Conservation (phyloP, 306 rosid species). For the Quercus mongolica region DNA sequence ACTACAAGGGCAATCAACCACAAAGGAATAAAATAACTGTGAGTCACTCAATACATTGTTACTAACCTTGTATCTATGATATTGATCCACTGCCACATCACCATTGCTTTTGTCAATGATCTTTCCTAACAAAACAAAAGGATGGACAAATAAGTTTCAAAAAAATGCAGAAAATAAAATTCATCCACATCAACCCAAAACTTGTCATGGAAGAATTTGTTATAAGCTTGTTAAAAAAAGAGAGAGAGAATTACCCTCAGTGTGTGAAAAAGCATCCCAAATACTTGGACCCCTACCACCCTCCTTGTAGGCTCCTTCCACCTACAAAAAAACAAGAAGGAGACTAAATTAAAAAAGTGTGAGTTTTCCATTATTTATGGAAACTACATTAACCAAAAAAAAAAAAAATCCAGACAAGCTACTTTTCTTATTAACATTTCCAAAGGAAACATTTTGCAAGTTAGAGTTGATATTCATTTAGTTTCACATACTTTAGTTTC, state of each 20-base stretch:
- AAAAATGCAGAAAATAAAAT: constrained; percentile 8
- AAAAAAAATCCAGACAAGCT: neutral
- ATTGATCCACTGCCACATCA: constrained; percentile 88
- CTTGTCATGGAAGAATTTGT: neutral
- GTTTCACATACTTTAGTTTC: neutral
- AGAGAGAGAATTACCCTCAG: constrained; percentile 37
- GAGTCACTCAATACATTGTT: neutral
- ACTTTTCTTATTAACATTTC: neutral
- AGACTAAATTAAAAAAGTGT: constrained; percentile 7
- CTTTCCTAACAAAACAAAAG: constrained; percentile 51
- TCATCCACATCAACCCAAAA: neutral
- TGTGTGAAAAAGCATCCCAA: constrained; percentile 87
- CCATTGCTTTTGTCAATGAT: constrained; percentile 75
- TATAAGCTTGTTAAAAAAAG: neutral
- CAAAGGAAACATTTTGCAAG: neutral
- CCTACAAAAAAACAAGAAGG: constrained; percentile 43
- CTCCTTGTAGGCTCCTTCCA: constrained; percentile 78
- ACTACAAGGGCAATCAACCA: neutral
- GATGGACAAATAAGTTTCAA: neutral
- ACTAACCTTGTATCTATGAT: constrained; percentile 80
- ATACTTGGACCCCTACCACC: constrained; percentile 86
- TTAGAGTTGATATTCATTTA: neutral
- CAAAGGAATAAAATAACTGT: neutral
- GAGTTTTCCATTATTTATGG: neutral
- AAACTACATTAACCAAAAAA: neutral